phyloP scores from a whole-genome alignment of 202 grass and related monocot genomes.

The Alloteropsis angusta region DNA sequence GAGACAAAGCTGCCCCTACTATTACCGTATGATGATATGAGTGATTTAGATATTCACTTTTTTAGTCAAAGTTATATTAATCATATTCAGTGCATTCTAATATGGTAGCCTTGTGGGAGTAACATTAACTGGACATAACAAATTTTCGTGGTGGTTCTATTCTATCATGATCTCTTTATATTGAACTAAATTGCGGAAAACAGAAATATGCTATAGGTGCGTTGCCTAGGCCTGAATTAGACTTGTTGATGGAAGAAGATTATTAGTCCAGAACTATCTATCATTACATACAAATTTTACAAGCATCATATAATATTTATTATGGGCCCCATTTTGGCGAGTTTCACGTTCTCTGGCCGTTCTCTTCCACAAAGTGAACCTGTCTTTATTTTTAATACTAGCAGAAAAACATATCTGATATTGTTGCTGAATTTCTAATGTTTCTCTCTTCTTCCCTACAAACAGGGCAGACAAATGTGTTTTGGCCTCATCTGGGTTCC shows the following conservation, averaged over 20 bases:
- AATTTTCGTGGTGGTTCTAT: background rate
- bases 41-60: background rate
- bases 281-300: background rate
- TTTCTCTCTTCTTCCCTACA: background rate
- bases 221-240: background rate
- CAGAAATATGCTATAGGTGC: background rate
- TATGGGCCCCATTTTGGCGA: background rate
- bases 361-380: background rate
- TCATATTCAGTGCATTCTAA: background rate
- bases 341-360: background rate
- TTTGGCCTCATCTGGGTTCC: constrained; percentile 75
- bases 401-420: background rate
- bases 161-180: background rate
- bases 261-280: background rate
- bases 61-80: background rate
- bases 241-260: background rate
- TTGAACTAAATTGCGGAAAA: background rate
- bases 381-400: background rate
- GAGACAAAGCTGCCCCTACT: background rate
- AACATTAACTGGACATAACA: background rate
- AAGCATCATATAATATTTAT: background rate
- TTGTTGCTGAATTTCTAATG: background rate
- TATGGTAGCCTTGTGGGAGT: background rate
- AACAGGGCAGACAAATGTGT: constrained; percentile 65
- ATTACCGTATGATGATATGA: no score